Evolutionary conservation across 208 protist genomes (phyloP), one percentile per base, ranked within the genome.

Genomic region (Crithidia bombi): DNA sequence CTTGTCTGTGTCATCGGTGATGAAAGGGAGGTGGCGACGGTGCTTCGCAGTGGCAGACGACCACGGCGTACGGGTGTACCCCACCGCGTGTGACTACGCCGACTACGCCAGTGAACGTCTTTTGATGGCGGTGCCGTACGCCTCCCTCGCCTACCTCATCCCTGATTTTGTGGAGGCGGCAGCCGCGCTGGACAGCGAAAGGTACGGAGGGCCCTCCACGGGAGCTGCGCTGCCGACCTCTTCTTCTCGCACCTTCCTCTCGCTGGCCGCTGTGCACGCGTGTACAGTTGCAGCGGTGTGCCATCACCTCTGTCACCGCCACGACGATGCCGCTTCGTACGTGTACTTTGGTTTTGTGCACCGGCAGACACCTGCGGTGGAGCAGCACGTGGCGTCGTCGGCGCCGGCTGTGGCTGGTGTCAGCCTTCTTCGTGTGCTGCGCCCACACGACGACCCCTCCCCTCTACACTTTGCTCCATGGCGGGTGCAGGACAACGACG

Each of bases 21-120:
- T 70, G 43, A 38, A 21, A 35, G 57, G 71, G 2, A n/a, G 49
- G 17, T 88, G 83, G 83, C 51, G 28, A 6, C 46, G 65, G 2
- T 74, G 70, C 52, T 88, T 81, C 61, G 75, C 85, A 21, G 72
- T 88, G 2, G 83, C 79, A 1, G 83, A 88, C 59, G 75, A 88
- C 39, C 61, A 65, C 26, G 75, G 75, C 26, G 36, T 88, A 9
- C 50, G 54, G 10, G 36, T 83, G 4, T 88, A 71, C 61, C 73
- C 67, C 12, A 71, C 33, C 12, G 69, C 68, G 49, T 55, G 73
- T n/a, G 83, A 82, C 54, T 85, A 83, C 79, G 69, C 56, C 41
- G 50, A 67, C 33, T 65, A 72, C 64, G 73, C 78, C 7, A 81
- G 67, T 36, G 69, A 84, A 41, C 66, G 73, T 15, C 51, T 79